A percentile compares a stretch with the other conserved stretches of the same genome.
Conservation (phyloP, 257 asterid genomes). For the Prunella vulgaris region DNA sequence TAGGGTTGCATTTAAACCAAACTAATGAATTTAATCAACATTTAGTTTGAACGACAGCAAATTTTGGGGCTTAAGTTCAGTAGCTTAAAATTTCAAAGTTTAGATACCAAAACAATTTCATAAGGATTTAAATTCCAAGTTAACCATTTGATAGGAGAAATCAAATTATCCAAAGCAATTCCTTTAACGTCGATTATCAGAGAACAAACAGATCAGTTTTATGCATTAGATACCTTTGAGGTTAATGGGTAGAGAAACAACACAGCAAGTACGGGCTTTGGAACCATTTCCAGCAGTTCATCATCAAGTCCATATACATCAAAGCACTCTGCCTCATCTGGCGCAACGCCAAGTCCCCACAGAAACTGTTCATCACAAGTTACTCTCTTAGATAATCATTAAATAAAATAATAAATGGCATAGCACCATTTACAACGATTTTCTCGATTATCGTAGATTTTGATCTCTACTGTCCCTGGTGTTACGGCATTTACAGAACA, state of each 20-base stretch:
- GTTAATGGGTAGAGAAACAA: conserved; percentile 85
- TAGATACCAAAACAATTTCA: background rate
- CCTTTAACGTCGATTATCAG: background rate
- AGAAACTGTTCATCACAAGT: conserved; percentile 54
- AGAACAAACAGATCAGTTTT: background rate
- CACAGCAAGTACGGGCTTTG: conserved; percentile 89
- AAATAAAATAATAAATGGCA: background rate
- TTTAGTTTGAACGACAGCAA: background rate
- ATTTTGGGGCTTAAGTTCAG: background rate
- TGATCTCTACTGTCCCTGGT: background rate
- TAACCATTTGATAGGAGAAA: background rate
- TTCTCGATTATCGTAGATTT: background rate
- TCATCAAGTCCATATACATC: conserved; percentile 96
- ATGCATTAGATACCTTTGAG: conserved; percentile 40
- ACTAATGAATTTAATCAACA: background rate
- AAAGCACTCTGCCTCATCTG: conserved; percentile 73
- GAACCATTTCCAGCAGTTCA: conserved; percentile 91
- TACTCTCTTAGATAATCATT: background rate
- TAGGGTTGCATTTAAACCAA: conserved; percentile 3
- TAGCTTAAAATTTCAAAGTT: background rate
- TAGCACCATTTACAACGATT: background rate
- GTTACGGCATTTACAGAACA: conserved; percentile 5
- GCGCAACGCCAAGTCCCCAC: conserved; percentile 87
- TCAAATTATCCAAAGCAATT: too few species aligned
- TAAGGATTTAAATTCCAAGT: background rate